A percentile compares a stretch with the other conserved stretches of the same genome.
phyloP scores from a whole-genome alignment of 163 green algal species.

The Coccomyxa subellipsoidea region DNA sequence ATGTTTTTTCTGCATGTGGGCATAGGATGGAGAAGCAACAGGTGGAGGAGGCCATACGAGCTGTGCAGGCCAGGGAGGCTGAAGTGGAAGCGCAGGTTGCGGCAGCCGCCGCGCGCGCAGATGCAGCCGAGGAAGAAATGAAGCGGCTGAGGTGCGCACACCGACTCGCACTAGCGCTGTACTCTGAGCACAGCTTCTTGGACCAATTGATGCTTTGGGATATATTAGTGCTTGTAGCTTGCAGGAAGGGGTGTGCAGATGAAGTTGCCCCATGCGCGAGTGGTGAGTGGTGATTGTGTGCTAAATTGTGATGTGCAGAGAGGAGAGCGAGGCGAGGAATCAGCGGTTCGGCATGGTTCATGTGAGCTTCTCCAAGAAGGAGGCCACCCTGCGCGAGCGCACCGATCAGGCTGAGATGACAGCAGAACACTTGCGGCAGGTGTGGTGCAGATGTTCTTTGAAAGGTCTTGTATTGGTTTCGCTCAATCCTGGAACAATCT shows the following conservation, averaged over 20 bases:
- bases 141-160: neutral
- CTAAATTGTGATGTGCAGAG: neutral
- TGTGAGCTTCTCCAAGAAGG: constrained; percentile 29
- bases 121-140: constrained; percentile 17
- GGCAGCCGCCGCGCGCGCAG: constrained; percentile 7
- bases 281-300: no score
- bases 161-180: no score
- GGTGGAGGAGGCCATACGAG: neutral
- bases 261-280: no score
- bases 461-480: no score
- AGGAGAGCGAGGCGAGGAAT: constrained; percentile 12
- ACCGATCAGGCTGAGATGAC: constrained; percentile 20
- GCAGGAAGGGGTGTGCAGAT: no score
- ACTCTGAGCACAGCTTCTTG: no score
- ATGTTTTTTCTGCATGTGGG: neutral
- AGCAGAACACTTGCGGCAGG: neutral
- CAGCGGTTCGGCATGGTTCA: constrained; percentile 27
- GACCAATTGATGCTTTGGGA: no score
- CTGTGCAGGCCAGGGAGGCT: neutral
- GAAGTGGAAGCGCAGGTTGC: neutral
- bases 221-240: no score
- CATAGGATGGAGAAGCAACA: neutral
- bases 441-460: no score
- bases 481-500: no score
- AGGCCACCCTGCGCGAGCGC: constrained; percentile 22